Evolutionary conservation across 208 protist genomes (phyloP), one percentile per base, ranked within the genome.

Genomic region (Crithidia thermophila): DNA sequence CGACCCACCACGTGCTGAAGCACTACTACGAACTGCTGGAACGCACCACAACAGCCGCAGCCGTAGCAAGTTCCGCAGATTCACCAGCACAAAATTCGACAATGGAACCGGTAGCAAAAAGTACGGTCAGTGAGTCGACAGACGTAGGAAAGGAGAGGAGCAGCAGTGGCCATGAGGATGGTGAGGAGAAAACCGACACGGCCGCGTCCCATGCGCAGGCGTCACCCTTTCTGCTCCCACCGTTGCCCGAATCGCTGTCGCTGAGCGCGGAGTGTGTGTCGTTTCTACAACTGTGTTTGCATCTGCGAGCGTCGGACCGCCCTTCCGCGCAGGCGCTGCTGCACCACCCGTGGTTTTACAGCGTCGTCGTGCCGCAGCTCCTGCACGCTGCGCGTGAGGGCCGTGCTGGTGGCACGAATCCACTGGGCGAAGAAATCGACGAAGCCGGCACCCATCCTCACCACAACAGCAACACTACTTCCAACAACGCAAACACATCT

Each of bases 221-320:
- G 13, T 18, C 40, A n/a, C 40, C 6, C 3, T 9, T 46, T 6
- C 50, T 67, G 27, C 40, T 67, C 47, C 60, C 75, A 11, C 70
- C 81, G 28, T 34, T 94, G 28, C 91, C 85, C 3, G 69, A 75
- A 0, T 14, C 47, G 14, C 28, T 75, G 37, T 25, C 62, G 9
- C 18, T 75, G 18, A 75, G 60, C 42, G 53, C 45, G 10, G 84
- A 82, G 23, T 86, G 84, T 59, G 8, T 56, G 7, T 63, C 56
- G 20, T 91, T 95, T 65, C 59, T 95, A 1, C 46, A 60, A 14
- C 18, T 53, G n/a, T 95, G 90, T 62, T 75, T 95, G 52, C 40
- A 71, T 28, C 67, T 62, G n/a, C 75, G 89, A 27, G 75, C 82
- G 4, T 9, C 13, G 8, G 77, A 78, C 31, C 82, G 90, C 8